Base-by-base conservation (phyloP, 2,329 filamentous ascomycete genomes). In the Xylariaceae sp. region DNA sequence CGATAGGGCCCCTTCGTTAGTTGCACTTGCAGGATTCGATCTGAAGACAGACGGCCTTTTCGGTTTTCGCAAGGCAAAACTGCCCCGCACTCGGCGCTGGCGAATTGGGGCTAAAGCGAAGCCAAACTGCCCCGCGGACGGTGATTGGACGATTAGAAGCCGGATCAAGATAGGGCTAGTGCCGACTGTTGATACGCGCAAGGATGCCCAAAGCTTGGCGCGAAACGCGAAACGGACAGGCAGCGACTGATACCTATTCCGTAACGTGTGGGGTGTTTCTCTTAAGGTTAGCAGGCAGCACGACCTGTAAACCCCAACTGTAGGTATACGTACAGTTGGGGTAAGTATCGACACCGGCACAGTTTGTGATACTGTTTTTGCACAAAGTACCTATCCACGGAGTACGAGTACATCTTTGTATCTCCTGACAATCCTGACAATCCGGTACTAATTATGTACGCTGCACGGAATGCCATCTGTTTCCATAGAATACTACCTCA, bases 81-180 rank as follows among this genome's bases (percentile, higher is more conserved):
- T 61, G 61, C 61, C 61, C 61, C 61, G 59, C 59, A 61, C 42
- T 55, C 60, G 47, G 57, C 45, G 23, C 30, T 10, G 34, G 51
- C 42, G 23, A 42, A 54, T 30, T 55, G 60, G 42, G 57, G 54
- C 56, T 42, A 10, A 55, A 60, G 54, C 49, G 23, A 42, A 34
- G 35, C 37, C 23, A 4, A 49, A 35, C 10, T 60, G 53, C 61
- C 61, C 61, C 61, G 61, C 58, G 61, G 58, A 35, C 35, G 39
- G 49, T 57, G 50, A 59, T 58, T 63, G 61, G 61, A 23, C n/a
- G 30, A 53, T 54, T 7, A n/a, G 18, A 6, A 53, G 37, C 1
- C 11, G 30, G 47, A 55, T 54, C 47, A 35, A 51, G 49, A 51
- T 51, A 35, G 1, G 15, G 15, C 55, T 59, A 58, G 50, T 17